Evolutionary conservation across 169 alveolate species (phyloP), one percentile per base, ranked within the genome.

Genomic region (Cryptosporidium meleagridis): DNA sequence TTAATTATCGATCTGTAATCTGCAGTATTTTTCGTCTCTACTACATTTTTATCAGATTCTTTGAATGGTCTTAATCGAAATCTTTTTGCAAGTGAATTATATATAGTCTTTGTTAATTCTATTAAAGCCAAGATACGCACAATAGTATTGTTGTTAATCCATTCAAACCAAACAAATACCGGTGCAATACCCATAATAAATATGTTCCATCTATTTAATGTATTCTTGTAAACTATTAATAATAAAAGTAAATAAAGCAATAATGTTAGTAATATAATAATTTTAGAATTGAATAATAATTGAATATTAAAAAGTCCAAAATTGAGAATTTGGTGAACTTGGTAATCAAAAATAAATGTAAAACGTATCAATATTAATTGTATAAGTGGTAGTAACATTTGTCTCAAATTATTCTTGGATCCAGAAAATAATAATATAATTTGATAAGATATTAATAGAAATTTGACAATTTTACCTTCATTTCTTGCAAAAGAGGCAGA

Each of bases 351-450:
- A 5, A 65, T n/a, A 39, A 37, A 80, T 1, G 69, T 45, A 29
- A 65, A 9, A 29, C 89, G 52, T n/a, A 80, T 23, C 23, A 80
- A 18, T 8, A 55, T 4, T 18, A 80, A 31, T 62, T 80, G 89
- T 80, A 80, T 61, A 6, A 80, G 1, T 9, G 80, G 65, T 8
- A 62, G 12, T 9, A 80, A 18, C 14, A 80, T 59, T 18, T 45
- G 67, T 33, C n/a, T 80, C 1, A 80, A 12, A 65, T 59, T 80
- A 26, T 8, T 59, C 33, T 80, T 80, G 31, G 55, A 29, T 10
- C 89, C 89, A 23, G 75, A 35, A 41, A 80, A 62, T 41, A 80
- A 44, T 14, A 31, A n/a, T 62, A 80, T 44, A 23, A 80, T 80
- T 6, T 80, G 73, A 44, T 61, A 62, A 26, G 80, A 44, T 9